Evolutionary conservation across 495 filamentous ascomycete species (phyloP), one percentile per base, ranked within the genome.

Genomic region (Neurospora hispaniola): DNA sequence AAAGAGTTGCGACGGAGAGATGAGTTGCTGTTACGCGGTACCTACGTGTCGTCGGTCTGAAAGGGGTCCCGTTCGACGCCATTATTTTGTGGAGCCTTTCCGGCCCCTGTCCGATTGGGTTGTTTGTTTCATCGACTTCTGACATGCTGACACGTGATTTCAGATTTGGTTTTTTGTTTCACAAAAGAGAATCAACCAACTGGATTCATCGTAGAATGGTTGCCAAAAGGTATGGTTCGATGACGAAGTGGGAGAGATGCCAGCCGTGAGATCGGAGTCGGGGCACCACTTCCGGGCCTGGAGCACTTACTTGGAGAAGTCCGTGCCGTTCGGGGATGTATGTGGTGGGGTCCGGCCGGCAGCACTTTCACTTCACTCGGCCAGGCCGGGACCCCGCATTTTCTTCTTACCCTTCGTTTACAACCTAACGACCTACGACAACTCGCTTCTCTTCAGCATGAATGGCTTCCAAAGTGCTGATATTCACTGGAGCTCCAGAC

Each of bases 401-500:
- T 31, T 6, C 7, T 35, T 66, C 35, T 38, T 38, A 9, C 12
- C 23, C 27, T 66, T 35, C 9, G 35, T 31, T 31, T 31, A 66
- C 54, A 18, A 66, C 43, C 20, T 27, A 27, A 59, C 48, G 14
- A 23, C 39, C 39, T 9, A 40, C 18, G 3, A 6, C 48, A 27
- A 1, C 39, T 40, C 38, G 46, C 69, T 5, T 39, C 20, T 39
- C 27, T 46, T 4, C 41, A 62, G 54, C 54, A 62, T 62, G 54
- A 66, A 89, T 88, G 88, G 75, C 84, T 71, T 72, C 66, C 73
- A 86, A 84, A 73, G 75, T 85, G 48, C 80, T 90, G 69, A 87
- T 93, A 70, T 82, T 92, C 46, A 80, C 88, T 73, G 91, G 91
- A 8, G 89, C 90, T 20, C 91, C 91, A 38, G 83, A 87, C 35